phyloP scores from a whole-genome alignment of 2,329 filamentous ascomycete genomes.

The Dissoconium aciculare region DNA sequence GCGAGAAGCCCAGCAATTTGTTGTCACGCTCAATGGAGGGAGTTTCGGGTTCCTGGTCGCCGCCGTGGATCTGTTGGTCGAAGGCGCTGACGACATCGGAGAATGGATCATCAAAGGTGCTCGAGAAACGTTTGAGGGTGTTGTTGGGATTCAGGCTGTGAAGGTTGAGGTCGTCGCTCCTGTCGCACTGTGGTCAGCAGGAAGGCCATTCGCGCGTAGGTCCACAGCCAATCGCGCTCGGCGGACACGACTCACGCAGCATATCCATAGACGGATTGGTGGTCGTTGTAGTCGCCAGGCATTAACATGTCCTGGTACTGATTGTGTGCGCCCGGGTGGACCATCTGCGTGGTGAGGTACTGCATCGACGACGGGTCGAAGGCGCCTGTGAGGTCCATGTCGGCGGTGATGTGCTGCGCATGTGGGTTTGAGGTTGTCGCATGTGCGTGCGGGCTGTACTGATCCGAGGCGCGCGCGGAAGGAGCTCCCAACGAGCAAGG shows the following conservation, averaged over 20 bases:
- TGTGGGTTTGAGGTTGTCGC: no score
- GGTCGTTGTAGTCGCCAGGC: constrained; percentile 41
- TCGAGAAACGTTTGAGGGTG: constrained; percentile 21
- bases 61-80: constrained; percentile 29
- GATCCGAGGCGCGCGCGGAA: no score
- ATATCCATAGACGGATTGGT: constrained; percentile 45
- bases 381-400: constrained; percentile 16
- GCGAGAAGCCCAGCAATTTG: constrained; percentile 38
- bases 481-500: no score
- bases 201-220: no score
- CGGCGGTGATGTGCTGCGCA: constrained; percentile 10
- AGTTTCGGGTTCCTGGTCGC: constrained; percentile 28
- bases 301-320: constrained; percentile 33
- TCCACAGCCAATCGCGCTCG: no score
- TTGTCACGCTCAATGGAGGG: constrained; percentile 50
- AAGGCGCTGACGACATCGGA: constrained; percentile 37
- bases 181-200: no score
- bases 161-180: constrained; percentile 19
- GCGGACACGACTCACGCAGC: constrained; percentile 44
- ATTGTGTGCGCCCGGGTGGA: constrained; percentile 34
- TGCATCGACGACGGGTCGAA: constrained; percentile 35
- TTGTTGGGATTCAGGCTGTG: constrained; percentile 16
- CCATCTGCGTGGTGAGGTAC: constrained; percentile 44
- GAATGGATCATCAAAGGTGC: constrained; percentile 36
- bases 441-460: no score